Evolutionary conservation across 2,329 filamentous ascomycete species (phyloP).

Genomic region (Trichoderma aggressivum): DNA sequence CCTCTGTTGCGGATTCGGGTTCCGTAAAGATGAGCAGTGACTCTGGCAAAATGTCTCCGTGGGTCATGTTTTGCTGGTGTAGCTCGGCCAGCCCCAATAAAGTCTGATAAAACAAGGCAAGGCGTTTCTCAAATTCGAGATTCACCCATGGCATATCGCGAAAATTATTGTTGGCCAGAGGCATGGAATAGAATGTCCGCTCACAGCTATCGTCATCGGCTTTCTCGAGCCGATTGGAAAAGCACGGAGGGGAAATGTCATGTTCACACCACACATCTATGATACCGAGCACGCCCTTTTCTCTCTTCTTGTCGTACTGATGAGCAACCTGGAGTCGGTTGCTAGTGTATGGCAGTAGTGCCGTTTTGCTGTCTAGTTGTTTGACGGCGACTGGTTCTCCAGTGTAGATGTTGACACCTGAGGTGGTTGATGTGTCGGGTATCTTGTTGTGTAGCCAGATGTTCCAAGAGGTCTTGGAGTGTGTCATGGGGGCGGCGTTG

Average conservation of each 20-base stretch:
- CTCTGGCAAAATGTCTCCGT: background rate
- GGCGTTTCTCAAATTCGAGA: background rate
- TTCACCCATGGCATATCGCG: background rate
- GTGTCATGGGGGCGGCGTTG: background rate
- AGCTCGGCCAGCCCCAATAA: background rate
- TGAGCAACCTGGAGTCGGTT: background rate
- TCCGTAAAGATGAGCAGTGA: background rate
- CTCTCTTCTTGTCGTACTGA: background rate
- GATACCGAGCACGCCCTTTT: background rate
- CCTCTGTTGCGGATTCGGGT: too few relatives aligned
- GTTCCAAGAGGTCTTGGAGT: background rate
- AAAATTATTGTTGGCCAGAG: background rate
- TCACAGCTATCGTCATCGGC: background rate
- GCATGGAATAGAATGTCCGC: background rate
- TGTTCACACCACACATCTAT: background rate
- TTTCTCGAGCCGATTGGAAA: background rate
- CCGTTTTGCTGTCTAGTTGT: background rate
- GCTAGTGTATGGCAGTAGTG: background rate
- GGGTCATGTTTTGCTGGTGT: background rate
- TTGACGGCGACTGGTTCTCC: background rate
- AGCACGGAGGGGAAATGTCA: background rate
- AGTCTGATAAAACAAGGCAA: background rate
- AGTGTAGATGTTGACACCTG: background rate
- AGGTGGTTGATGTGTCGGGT: background rate
- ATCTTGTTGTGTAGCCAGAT: background rate